Conservation (phyloP, 306 rosid species). For the Quercus rubra region DNA sequence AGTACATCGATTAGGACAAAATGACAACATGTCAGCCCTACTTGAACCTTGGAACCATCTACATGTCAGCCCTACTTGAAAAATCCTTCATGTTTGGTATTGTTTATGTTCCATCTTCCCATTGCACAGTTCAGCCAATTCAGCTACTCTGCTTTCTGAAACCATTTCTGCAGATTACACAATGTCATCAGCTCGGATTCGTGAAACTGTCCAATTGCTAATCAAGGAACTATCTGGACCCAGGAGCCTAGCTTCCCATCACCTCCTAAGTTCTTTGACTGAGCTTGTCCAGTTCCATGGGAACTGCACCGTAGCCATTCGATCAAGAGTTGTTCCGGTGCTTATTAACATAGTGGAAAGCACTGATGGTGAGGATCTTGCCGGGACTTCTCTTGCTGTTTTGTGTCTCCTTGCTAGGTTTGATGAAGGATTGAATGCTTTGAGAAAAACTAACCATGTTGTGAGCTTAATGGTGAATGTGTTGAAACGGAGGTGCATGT, state of each 20-base stretch:
- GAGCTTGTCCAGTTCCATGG: constrained; percentile 84
- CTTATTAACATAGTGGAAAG: constrained; percentile 44
- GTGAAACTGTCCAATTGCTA: constrained; percentile 48
- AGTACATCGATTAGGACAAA: background rate
- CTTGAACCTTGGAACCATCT: constrained; percentile 35
- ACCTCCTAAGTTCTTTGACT: constrained; percentile 58
- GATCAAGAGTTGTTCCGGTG: constrained; percentile 48
- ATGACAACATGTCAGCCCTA: no score
- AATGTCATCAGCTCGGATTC: constrained; percentile 34
- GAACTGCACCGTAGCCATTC: constrained; percentile 72
- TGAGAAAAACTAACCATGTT: constrained; percentile 43
- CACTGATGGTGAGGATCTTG: constrained; percentile 39
- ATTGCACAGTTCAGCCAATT: background rate
- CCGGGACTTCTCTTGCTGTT: constrained; percentile 56
- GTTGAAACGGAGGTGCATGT: constrained; percentile 61
- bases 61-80: background rate
- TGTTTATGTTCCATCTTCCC: background rate
- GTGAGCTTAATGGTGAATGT: constrained; percentile 46
- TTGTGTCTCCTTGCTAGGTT: constrained; percentile 66
- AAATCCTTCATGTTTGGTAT: background rate
- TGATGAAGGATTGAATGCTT: constrained; percentile 61
- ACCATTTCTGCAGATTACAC: background rate
- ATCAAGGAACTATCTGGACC: constrained; percentile 39
- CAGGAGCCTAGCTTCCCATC: constrained; percentile 34
- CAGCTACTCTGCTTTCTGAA: background rate